phyloP scores from a whole-genome alignment of 129 eudicot species.

The Tagetes erecta region DNA sequence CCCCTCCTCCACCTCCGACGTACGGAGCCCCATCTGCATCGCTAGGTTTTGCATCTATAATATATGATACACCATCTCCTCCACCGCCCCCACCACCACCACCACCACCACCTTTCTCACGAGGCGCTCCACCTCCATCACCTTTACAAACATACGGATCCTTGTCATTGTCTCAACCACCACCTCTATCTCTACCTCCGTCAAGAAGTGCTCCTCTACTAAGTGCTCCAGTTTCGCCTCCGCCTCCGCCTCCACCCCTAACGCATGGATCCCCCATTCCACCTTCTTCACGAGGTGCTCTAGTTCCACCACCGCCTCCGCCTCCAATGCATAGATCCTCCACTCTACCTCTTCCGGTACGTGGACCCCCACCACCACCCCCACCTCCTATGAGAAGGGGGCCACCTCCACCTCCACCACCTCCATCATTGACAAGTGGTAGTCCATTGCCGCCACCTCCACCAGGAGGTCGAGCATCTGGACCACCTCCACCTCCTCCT shows the following conservation, averaged over 20 bases:
- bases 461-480: conserved; percentile 27
- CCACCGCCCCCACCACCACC: conserved; percentile 48
- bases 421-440: conserved; percentile 23
- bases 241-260: conserved; percentile 15
- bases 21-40: too few relatives aligned
- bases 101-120: conserved; percentile 27
- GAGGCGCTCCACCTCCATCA: conserved; percentile 24
- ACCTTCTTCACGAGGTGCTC: not conserved
- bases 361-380: conserved; percentile 54
- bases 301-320: conserved; percentile 30
- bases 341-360: conserved; percentile 56
- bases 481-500: conserved; percentile 48
- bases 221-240: conserved; percentile 17
- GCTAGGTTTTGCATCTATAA: conserved; percentile 28
- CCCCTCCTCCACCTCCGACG: too few relatives aligned
- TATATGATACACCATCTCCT: conserved; percentile 26
- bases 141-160: conserved; percentile 26
- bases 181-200: conserved; percentile 27
- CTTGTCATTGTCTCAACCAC: not conserved
- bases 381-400: conserved; percentile 35
- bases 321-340: conserved; percentile 23
- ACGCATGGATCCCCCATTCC: not conserved
- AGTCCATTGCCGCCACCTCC: conserved; percentile 17
- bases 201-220: conserved; percentile 5
- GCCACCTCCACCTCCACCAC: conserved; percentile 14